Conservation (phyloP, 1,139 yeast species). For the Taiozyma sp. region DNA sequence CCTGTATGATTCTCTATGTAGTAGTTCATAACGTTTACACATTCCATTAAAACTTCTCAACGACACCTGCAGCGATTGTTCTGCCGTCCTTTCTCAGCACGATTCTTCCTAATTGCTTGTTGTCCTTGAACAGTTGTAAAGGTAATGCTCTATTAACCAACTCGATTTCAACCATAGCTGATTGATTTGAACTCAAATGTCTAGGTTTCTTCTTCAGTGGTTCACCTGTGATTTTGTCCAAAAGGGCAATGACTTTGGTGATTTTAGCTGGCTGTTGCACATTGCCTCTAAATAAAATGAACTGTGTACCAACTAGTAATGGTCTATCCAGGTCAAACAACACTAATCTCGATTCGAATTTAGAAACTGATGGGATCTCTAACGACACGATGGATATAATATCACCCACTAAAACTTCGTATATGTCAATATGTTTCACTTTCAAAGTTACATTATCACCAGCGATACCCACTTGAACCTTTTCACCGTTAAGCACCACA, state of each 20-base stretch:
- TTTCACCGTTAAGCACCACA: slow-evolving; percentile 30
- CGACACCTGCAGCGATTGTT: slow-evolving; percentile 86
- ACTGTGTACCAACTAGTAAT: slow-evolving; percentile 75
- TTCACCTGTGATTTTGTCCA: slow-evolving; percentile 41
- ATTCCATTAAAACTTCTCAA: slow-evolving; percentile 23
- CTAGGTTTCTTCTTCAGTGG: slow-evolving; percentile 50
- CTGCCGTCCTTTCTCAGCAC: slow-evolving; percentile 83
- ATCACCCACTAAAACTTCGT: slow-evolving; percentile 70
- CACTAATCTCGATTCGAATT: slow-evolving; percentile 52
- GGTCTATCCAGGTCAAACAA: slow-evolving; percentile 75
- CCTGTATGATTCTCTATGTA: not conserved
- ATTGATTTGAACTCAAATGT: slow-evolving; percentile 70
- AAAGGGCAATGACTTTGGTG: slow-evolving; percentile 47
- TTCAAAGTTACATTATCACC: slow-evolving; percentile 69
- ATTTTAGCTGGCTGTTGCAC: slow-evolving; percentile 73
- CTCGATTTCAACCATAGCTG: slow-evolving; percentile 68
- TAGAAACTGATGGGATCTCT: slow-evolving; percentile 42
- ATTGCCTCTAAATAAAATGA: slow-evolving; percentile 80
- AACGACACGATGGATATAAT: slow-evolving; percentile 50
- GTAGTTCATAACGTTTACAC: not conserved
- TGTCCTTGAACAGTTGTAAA: slow-evolving; percentile 52
- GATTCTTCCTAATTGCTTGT: slow-evolving; percentile 69
- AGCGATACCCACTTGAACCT: slow-evolving; percentile 45
- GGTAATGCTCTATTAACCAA: slow-evolving; percentile 57
- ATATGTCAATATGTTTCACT: slow-evolving; percentile 44